phyloP scores from a whole-genome alignment of 1,284 basidiomycete species.

The Moesziomyces sp. region DNA sequence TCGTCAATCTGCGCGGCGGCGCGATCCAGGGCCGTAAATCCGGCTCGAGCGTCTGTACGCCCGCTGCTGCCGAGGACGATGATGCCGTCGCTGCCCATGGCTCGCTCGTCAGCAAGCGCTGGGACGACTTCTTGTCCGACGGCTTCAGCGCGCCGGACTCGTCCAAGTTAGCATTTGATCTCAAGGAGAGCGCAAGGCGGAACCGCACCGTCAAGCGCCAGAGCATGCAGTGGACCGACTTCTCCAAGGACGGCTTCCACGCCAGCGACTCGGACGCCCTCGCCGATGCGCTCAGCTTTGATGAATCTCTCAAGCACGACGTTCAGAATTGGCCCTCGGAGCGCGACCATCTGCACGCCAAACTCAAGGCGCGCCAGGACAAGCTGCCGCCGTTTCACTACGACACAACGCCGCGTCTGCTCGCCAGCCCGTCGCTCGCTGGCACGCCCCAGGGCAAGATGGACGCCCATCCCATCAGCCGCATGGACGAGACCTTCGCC shows the following conservation, averaged over 20 bases:
- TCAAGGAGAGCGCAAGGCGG: slow-evolving; percentile 59
- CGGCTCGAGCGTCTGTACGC: slow-evolving; percentile 1
- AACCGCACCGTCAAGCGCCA: slow-evolving; percentile 40
- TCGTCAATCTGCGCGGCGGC: slow-evolving; percentile 57
- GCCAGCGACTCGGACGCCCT: slow-evolving; percentile 28
- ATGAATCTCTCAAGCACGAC: slow-evolving; percentile 57
- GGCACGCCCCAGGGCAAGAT: slow-evolving; percentile 15
- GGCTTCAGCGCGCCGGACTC: slow-evolving; percentile 63
- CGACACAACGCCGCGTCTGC: slow-evolving; percentile 50
- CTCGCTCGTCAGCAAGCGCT: slow-evolving; percentile 57
- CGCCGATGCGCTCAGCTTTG: slow-evolving; percentile 58
- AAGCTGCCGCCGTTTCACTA: slow-evolving; percentile 60
- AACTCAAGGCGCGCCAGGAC: slow-evolving; percentile 43
- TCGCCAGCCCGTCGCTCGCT: slow-evolving; percentile 46
- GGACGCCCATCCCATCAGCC: slow-evolving; percentile 46
- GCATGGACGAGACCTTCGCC: slow-evolving; percentile 63
- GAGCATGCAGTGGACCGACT: slow-evolving; percentile 62
- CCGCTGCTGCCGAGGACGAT: slow-evolving; percentile 16
- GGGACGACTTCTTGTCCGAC: slow-evolving; percentile 59
- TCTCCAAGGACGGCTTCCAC: slow-evolving; percentile 55
- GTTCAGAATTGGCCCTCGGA: slow-evolving; percentile 57
- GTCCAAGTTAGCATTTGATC: slow-evolving; percentile 61
- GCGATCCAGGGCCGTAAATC: slow-evolving; percentile 28
- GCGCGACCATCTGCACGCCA: slow-evolving; percentile 34
- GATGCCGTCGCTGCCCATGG: slow-evolving; percentile 38